Evolutionary conservation across 2,329 filamentous ascomycete genomes (phyloP).

Genomic region (Verticillium nonalfalfae): DNA sequence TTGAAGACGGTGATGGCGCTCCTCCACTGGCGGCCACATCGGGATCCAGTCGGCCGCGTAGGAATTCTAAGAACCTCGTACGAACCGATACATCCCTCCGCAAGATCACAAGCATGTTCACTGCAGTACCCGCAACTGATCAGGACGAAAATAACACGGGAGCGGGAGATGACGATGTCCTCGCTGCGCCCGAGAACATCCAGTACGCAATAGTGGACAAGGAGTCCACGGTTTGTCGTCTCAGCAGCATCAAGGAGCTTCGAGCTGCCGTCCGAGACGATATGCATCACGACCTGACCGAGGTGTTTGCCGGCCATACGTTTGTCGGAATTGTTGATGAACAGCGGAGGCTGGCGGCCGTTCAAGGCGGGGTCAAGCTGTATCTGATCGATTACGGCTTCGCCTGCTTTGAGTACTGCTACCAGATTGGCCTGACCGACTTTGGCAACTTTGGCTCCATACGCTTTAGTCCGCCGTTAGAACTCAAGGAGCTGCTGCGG

Average conservation of each 20-base stretch:
- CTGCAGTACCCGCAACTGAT: conserved; percentile 30
- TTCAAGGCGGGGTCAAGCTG: conserved; percentile 87
- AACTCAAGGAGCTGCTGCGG: conserved; percentile 62
- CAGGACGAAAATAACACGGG: conserved; percentile 13
- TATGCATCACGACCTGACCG: conserved; percentile 80
- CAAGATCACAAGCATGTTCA: conserved; percentile 96
- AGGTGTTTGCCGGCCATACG: conserved; percentile 80
- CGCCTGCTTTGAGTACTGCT: conserved; percentile 83
- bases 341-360: conserved; percentile 76
- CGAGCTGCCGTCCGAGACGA: conserved; percentile 72
- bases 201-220: conserved; percentile 70
- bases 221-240: conserved; percentile 61
- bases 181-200: conserved; percentile 39
- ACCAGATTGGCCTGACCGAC: conserved; percentile 89
- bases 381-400: conserved; percentile 92
- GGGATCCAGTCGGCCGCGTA: conserved; percentile 29
- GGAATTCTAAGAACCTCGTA: conserved; percentile 68
- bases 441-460: conserved; percentile 93
- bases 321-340: conserved; percentile 94
- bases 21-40: conserved; percentile 21
- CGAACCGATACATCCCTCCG: conserved; percentile 82
- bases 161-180: conserved; percentile 23
- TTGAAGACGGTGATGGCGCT: conserved; percentile 16
- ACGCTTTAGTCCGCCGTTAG: conserved; percentile 69
- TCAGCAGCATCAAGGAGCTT: conserved; percentile 81